phyloP scores from a whole-genome alignment of 805 yeast species.

The Cyberlindnera xylosilytica region DNA sequence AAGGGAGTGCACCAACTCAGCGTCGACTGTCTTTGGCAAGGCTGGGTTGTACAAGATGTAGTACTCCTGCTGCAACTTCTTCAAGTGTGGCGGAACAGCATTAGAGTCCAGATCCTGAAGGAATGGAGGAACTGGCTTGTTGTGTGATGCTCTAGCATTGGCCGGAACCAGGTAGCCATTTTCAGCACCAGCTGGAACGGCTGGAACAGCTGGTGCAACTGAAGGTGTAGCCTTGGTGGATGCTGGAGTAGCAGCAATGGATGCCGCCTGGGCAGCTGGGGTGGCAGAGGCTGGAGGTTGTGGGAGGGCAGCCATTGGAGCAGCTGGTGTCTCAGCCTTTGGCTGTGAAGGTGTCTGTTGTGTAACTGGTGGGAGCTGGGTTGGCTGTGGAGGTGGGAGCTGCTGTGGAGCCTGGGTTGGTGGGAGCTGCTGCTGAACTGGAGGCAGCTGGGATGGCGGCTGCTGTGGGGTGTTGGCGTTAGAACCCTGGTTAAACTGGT shows the following conservation, averaged over 20 bases:
- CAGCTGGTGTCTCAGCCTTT: constrained; percentile 24
- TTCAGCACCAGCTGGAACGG: constrained; percentile 23
- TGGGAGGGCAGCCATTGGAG: constrained; percentile 10
- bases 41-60: constrained; percentile 90
- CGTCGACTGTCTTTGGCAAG: constrained; percentile 71
- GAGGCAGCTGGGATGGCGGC: constrained; percentile 30
- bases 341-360: constrained; percentile 30
- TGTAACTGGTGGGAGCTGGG: constrained; percentile 27
- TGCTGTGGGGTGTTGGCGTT: constrained; percentile 30
- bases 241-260: constrained; percentile 18
- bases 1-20: constrained; percentile 83
- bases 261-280: constrained; percentile 28
- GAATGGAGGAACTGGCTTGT: constrained; percentile 79
- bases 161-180: constrained; percentile 36
- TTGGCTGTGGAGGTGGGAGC: constrained; percentile 26
- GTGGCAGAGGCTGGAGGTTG: constrained; percentile 21
- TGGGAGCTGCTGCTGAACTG: constrained; percentile 24
- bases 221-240: constrained; percentile 11
- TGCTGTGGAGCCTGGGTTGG: constrained; percentile 25
- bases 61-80: constrained; percentile 81
- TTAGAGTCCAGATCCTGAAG: constrained; percentile 76
- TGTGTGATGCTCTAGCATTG: constrained; percentile 44
- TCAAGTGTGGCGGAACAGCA: constrained; percentile 69
- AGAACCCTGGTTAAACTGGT: constrained; percentile 19
- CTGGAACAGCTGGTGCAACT: constrained; percentile 17